A percentile compares a stretch with the other conserved stretches of the same genome.
phyloP scores from a whole-genome alignment of 2,329 filamentous ascomycete genomes.

The Calonectria montana region DNA sequence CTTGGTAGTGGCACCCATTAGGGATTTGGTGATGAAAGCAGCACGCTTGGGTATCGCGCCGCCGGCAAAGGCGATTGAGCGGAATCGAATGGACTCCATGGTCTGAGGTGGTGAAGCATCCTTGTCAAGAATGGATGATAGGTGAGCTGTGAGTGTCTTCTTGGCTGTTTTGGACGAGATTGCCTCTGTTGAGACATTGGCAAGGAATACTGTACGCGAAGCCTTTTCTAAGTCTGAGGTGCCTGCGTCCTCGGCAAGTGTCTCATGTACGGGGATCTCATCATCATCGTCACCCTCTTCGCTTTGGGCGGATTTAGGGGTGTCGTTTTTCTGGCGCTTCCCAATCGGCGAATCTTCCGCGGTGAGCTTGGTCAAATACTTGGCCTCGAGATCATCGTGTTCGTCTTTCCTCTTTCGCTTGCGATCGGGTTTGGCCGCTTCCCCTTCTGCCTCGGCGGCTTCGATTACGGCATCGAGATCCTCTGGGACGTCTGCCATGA shows the following conservation, averaged over 20 bases:
- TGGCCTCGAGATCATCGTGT: slow-evolving; percentile 76
- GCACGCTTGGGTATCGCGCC: slow-evolving; percentile 88
- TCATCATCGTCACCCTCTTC: slow-evolving; percentile 58
- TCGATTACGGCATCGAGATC: slow-evolving; percentile 52
- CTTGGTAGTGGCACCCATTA: slow-evolving; percentile 92
- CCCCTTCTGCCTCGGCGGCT: slow-evolving; percentile 47
- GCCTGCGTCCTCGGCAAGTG: slow-evolving; percentile 64
- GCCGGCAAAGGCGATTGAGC: slow-evolving; percentile 87
- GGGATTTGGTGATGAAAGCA: slow-evolving; percentile 89
- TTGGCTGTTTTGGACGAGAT: slow-evolving; percentile 86
- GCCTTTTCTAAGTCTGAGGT: slow-evolving; percentile 82
- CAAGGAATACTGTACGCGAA: slow-evolving; percentile 89
- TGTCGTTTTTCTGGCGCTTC: slow-evolving; percentile 63
- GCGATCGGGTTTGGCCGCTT: slow-evolving; percentile 56
- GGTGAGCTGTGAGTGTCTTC: slow-evolving; percentile 80
- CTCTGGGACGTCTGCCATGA: slow-evolving; percentile 47
- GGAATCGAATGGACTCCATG: slow-evolving; percentile 92
- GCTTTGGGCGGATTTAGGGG: slow-evolving; percentile 41
- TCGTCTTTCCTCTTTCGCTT: slow-evolving; percentile 77
- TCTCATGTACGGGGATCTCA: slow-evolving; percentile 66
- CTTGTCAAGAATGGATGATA: slow-evolving; percentile 77
- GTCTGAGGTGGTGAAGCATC: slow-evolving; percentile 71
- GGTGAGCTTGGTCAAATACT: slow-evolving; percentile 75
- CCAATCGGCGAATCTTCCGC: slow-evolving; percentile 66
- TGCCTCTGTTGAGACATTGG: slow-evolving; percentile 86